Evolutionary conservation across 176 grass and related monocot genomes (phyloP), one percentile per base, ranked within the genome.

Genomic region (Avena insularis): DNA sequence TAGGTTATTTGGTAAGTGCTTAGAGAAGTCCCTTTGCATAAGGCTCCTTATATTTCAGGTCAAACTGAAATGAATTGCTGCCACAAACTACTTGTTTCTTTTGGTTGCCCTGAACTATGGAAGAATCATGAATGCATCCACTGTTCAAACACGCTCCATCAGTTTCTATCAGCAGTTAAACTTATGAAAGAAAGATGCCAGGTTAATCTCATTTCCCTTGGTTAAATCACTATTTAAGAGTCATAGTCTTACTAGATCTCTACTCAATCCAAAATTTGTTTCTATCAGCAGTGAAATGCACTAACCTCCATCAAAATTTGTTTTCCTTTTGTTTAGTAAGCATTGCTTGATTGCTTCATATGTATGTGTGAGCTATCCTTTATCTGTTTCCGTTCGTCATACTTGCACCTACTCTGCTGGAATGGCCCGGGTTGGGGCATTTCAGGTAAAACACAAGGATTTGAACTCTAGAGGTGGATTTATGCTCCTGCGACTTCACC

Each of bases 21-120:
- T 92, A 69, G 97, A 99, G 72, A 91, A 88, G 80, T 63, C 87
- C 69, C 97, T 99, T 85, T 96, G 94, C 73, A 89, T 99, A 86
- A 94, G 87, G 50, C 97, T 99, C 45, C 97, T 96, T 82, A 89
- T 99, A 77, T 99, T 96, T 82, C 97, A 99, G 94, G 97, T 91
- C 84, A 78, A 31, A 23, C 80, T 10, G 0, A 27, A 20, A 66
- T 54, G 68, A 68, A 82, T 20, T 78, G 2, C 73, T 86, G 51
- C 11, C 66, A 23, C 17, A 2, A 31, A 60, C 72, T 79, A 31
- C 31, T 88, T 48, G 19, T 71, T 85, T 45, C 61, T 0, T 70
- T 33, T 81, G 78, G 25, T 56, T 59, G 63, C 33, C 40, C 43
- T 46, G 54, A 29, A 36, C 65, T 27, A 3, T 9, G 12, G 57